Evolutionary conservation across 768 basidiomycete genomes (phyloP), one percentile per base, ranked within the genome.

Genomic region (Leccinum arenicola): DNA sequence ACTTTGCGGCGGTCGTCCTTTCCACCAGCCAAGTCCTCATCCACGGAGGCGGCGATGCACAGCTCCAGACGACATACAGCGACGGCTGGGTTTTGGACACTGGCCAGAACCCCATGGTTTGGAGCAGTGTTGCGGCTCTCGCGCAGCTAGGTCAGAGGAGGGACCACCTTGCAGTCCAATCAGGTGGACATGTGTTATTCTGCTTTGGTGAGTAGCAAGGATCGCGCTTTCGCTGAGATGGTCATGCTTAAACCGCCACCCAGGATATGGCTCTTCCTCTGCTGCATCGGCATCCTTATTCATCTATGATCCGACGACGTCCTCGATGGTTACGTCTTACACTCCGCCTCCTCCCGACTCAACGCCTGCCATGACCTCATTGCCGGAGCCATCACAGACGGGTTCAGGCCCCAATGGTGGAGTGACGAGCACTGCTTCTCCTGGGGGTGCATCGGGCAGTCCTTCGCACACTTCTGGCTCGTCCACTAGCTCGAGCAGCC

Each of bases 21-120:
- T 72, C 78, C 21, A 78, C 78, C 38, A 81, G 80, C 36, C 81
- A 80, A 50, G 75, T 92, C 21, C 73, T 94, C 57, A 84, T 95
- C 15, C 89, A 93, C 21, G 94, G 94, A 5, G 94, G 94, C 6
- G 80, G 83, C 29, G 84, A 90, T 66, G 82, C 79, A 4, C 67
- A 58, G 38, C 74, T 85, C 45, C 80, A 86, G 65, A 77, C 65
- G 4, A 81, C 79, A n/a, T 81, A 78, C 57, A 76, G 70, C 38
- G 87, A 88, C 72, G 94, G 92, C 15, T 89, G 84, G 86, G 78
- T 88, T 55, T 80, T 88, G 36, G 84, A 87, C 67, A 82, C 83
- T 3, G 75, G 75, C 10, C 75, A 77, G 65, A 77, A 67, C 56
- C 82, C 85, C 3, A 83, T 85, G 78, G 74, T 75, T 2, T 93